phyloP scores from a whole-genome alignment of 2,329 filamentous ascomycete species.

The Claviceps pazoutovae region DNA sequence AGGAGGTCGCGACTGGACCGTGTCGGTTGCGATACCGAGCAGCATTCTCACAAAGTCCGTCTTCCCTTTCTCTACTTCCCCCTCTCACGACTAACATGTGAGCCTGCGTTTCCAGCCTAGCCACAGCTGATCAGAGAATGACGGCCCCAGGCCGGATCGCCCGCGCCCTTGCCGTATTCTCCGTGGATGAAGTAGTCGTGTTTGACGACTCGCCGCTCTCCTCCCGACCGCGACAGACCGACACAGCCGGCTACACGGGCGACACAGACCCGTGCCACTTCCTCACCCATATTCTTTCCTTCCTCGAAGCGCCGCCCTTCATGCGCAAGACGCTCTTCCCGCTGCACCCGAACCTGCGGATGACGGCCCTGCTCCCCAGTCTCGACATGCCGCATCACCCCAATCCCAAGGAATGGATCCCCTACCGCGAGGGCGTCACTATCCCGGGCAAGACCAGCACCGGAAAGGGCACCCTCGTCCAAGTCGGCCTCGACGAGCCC shows the following conservation, averaged over 20 bases:
- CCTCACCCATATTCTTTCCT: constrained; percentile 63
- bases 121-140: constrained; percentile 63
- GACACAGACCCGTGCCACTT: constrained; percentile 68
- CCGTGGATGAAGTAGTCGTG: constrained; percentile 69
- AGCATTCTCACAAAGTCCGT: constrained; percentile 62
- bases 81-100: background rate
- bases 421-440: constrained; percentile 66
- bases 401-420: constrained; percentile 60
- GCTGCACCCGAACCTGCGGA: constrained; percentile 62
- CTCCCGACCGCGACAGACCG: constrained; percentile 30
- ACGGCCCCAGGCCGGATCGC: constrained; percentile 61
- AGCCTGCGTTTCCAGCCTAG: constrained; percentile 33
- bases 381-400: constrained; percentile 80
- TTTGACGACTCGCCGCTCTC: constrained; percentile 54
- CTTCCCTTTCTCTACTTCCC: background rate
- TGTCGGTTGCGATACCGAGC: constrained; percentile 65
- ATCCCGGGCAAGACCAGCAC: constrained; percentile 29
- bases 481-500: constrained; percentile 41
- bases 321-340: constrained; percentile 64
- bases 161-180: constrained; percentile 69
- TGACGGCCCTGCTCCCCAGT: constrained; percentile 59
- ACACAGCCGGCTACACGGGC: constrained; percentile 46
- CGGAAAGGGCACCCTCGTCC: constrained; percentile 38
- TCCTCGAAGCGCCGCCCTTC: constrained; percentile 74
- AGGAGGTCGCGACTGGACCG: constrained; percentile 54